Percentiles rank a stretch among this genome's conserved stretches.
These are phyloP conservation scores for Pleurotus eryngii DNA, from an alignment of 768 basidiomycete species.

Conservation along the genomic window DNA sequence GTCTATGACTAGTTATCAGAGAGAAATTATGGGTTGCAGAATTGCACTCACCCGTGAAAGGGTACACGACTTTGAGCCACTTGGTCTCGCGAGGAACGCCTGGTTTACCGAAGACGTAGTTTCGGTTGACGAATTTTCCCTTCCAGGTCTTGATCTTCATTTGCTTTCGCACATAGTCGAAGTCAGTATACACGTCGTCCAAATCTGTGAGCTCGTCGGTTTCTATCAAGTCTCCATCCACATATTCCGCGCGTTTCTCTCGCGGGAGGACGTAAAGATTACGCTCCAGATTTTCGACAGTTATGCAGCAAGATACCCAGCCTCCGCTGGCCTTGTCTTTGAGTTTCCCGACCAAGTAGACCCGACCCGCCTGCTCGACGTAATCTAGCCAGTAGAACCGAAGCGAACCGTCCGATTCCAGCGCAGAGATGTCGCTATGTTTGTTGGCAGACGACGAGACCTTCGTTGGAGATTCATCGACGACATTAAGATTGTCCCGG, in stretches of 20 bases:
- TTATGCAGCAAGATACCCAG: constrained; percentile 86
- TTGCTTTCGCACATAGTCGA: constrained; percentile 73
- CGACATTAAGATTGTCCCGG: constrained; percentile 67
- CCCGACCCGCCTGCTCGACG: constrained; percentile 77
- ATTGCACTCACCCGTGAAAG: constrained; percentile 67
- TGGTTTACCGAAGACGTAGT: constrained; percentile 88
- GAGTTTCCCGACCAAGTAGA: constrained; percentile 91
- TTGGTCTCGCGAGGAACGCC: constrained; percentile 73
- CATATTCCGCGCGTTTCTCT: constrained; percentile 54
- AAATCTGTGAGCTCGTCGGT: constrained; percentile 73
- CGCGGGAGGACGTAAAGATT: constrained; percentile 91
- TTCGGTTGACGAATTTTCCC: constrained; percentile 81
- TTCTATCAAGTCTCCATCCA: constrained; percentile 57
- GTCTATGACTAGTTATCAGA: constrained; percentile 38
- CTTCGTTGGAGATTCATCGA: constrained; percentile 56
- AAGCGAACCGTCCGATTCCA: constrained; percentile 82
- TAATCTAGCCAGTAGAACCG: constrained; percentile 97
- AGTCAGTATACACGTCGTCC: constrained; percentile 77
- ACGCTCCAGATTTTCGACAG: constrained; percentile 80
- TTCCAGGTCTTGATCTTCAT: constrained; percentile 73
- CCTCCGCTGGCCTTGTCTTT: constrained; percentile 66
- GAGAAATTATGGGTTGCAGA: background rate
- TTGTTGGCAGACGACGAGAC: constrained; percentile 31
- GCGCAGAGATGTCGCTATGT: constrained; percentile 46
- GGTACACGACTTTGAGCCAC: constrained; percentile 94